Base-by-base conservation (phyloP, 2,329 filamentous ascomycete species). In the Aureobasidium sp. region DNA sequence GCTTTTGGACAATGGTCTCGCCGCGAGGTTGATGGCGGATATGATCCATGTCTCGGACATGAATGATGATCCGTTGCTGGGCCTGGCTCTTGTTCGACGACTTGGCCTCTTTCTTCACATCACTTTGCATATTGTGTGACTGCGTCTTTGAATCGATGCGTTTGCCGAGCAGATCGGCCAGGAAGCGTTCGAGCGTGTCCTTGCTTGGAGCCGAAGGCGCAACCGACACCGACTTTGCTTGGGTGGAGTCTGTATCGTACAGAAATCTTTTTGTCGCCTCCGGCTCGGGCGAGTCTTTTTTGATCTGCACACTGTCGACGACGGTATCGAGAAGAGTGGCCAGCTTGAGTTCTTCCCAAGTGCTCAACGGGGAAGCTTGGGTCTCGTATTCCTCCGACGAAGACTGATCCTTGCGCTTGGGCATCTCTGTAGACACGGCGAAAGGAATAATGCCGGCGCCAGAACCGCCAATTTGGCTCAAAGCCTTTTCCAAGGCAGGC, bases 31-130 rank as follows among this genome's bases (percentile, higher is more conserved):
- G 84, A 63, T 79, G 79, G 61, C 78, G 81, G 7, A 98, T 75
- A 58, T 94, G 88, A 50, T 86, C 82, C 62, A 89, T 86, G 65
- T 97, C 88, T 64, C 72, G 61, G 88, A 88, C 34, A 94, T 75
- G 55, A 4, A 97, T 83, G 6, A 90, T 76, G 21, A 75, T 76
- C 44, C 75, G 64, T 62, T 64, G 55, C 17, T 57, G 27, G 41
- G 45, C 7, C 38, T 45, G 35, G 53, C 55, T 17, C 1, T 17
- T 22, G n/a, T 30, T 16, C 16, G 35, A 38, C 14, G 35, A 5
- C 50, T 50, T 50, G 21, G 30, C 14, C 8, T 59, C 38, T 3
- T 49, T 49, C 12, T 29, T 16, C 24, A 55, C 49, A 10, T 29
- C 34, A 6, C 38, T 16, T 10, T 50, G 19, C 17, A 55, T 57